Evolutionary conservation across 352 stramenopile species (phyloP).

Genomic region (Globisporangium radiosum): DNA sequence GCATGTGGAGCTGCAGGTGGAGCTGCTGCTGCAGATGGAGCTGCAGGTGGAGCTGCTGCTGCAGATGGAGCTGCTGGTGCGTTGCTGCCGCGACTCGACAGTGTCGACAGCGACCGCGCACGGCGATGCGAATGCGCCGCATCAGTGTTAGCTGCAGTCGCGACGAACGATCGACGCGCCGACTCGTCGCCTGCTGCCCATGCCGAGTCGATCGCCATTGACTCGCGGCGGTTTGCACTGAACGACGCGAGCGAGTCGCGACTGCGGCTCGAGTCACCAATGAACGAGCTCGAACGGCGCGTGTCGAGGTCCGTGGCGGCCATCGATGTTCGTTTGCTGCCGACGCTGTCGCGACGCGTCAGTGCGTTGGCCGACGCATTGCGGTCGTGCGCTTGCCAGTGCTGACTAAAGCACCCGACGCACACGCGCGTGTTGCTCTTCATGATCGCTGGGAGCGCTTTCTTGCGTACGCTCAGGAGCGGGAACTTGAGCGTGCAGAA

Average conservation of each 20-base stretch:
- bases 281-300: neutral
- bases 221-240: slow-evolving; percentile 16
- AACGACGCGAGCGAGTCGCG: slow-evolving; percentile 13
- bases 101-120: neutral
- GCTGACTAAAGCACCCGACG: slow-evolving; percentile 34
- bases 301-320: slow-evolving; percentile 5
- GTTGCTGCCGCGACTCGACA: too few relatives aligned
- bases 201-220: slow-evolving; percentile 25
- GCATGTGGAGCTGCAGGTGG: too few relatives aligned
- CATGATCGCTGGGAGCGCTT: slow-evolving; percentile 29
- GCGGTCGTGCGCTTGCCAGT: slow-evolving; percentile 31
- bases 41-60: neutral
- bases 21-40: too few relatives aligned
- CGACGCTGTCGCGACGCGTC: neutral
- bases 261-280: slow-evolving; percentile 14
- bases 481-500: slow-evolving; percentile 61
- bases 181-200: slow-evolving; percentile 16
- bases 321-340: slow-evolving; percentile 9
- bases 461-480: slow-evolving; percentile 29
- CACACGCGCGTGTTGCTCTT: slow-evolving; percentile 58
- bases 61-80: neutral
- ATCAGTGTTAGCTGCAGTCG: neutral
- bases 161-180: slow-evolving; percentile 18
- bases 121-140: too few relatives aligned
- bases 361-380: slow-evolving; percentile 1